These are phyloP conservation scores for Xylaria castorea DNA, from an alignment of 495 filamentous ascomycete genomes.

Conservation along the genomic window DNA sequence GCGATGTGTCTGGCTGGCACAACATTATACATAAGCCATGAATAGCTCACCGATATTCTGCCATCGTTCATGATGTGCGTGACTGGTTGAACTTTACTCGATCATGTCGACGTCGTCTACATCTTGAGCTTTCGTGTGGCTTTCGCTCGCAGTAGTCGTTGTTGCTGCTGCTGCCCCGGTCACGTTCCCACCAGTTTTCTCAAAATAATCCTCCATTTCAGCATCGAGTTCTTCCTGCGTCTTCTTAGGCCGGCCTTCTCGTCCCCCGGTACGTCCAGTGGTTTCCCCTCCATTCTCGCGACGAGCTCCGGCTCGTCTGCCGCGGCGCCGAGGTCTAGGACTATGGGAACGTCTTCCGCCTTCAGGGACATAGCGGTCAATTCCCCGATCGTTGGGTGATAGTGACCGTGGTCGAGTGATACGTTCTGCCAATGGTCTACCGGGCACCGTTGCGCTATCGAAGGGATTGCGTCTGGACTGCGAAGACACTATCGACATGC, in stretches of 20 bases:
- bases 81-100: slow-evolving; percentile 31
- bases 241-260: slow-evolving; percentile 75
- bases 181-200: slow-evolving; percentile 48
- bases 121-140: slow-evolving; percentile 29
- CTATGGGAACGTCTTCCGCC: slow-evolving; percentile 58
- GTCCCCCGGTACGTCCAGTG: slow-evolving; percentile 43
- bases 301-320: slow-evolving; percentile 59
- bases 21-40: background rate
- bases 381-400: slow-evolving; percentile 68
- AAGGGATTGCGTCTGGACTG: slow-evolving; percentile 59
- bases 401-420: slow-evolving; percentile 64
- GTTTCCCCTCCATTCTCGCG: slow-evolving; percentile 46
- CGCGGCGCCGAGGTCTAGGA: slow-evolving; percentile 52
- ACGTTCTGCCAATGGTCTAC: slow-evolving; percentile 75
- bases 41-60: background rate
- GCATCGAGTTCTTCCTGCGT: slow-evolving; percentile 91
- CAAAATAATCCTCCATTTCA: slow-evolving; percentile 96
- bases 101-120: slow-evolving; percentile 51
- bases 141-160: slow-evolving; percentile 25
- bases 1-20: slow-evolving; percentile 1
- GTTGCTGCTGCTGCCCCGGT: slow-evolving; percentile 31
- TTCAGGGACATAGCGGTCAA: slow-evolving; percentile 86
- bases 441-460: slow-evolving; percentile 62
- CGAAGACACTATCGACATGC: slow-evolving; percentile 70
- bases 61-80: background rate